Percentiles rank a stretch among this genome's conserved stretches.
Evolutionary conservation across 2,329 filamentous ascomycete genomes (phyloP).

Genomic region (Claviceps pusilla): DNA sequence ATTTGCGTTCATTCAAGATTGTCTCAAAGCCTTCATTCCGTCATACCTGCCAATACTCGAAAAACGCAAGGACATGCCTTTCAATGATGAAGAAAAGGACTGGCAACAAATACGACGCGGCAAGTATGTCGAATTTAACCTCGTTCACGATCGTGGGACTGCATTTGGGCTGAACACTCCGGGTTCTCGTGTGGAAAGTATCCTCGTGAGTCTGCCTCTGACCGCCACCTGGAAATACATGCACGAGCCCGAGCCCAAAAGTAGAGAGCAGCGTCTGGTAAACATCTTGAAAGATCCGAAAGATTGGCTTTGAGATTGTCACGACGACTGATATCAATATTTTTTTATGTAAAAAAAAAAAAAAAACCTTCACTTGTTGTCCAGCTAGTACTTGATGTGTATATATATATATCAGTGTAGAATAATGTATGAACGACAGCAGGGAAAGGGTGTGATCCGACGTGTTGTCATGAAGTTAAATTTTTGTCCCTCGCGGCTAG

Average conservation of each 20-base stretch:
- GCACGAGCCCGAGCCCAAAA: constrained; percentile 65
- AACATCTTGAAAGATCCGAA: constrained; percentile 52
- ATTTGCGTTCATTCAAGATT: constrained; percentile 79
- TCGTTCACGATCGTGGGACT: constrained; percentile 91
- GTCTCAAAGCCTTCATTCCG: constrained; percentile 74
- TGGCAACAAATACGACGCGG: constrained; percentile 94
- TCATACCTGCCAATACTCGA: constrained; percentile 82
- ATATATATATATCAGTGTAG: not conserved
- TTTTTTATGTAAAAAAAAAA: too few species aligned
- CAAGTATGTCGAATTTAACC: constrained; percentile 96
- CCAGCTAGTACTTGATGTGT: not conserved
- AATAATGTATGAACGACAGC: not conserved
- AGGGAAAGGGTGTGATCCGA: not conserved
- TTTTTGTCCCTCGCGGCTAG: too few species aligned
- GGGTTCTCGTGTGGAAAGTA: constrained; percentile 83
- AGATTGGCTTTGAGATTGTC: constrained; percentile 43
- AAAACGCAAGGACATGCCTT: constrained; percentile 82
- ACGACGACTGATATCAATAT: not conserved
- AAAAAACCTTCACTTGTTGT: not conserved
- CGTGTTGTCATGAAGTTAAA: not conserved
- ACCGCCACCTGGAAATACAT: constrained; percentile 95
- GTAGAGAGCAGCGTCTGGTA: constrained; percentile 64
- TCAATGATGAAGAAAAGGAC: constrained; percentile 69
- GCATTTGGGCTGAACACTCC: constrained; percentile 89
- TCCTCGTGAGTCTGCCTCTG: constrained; percentile 88